Evolutionary conservation across 1,284 basidiomycete genomes (phyloP).

Genomic region (Naganishia liquefaciens): DNA sequence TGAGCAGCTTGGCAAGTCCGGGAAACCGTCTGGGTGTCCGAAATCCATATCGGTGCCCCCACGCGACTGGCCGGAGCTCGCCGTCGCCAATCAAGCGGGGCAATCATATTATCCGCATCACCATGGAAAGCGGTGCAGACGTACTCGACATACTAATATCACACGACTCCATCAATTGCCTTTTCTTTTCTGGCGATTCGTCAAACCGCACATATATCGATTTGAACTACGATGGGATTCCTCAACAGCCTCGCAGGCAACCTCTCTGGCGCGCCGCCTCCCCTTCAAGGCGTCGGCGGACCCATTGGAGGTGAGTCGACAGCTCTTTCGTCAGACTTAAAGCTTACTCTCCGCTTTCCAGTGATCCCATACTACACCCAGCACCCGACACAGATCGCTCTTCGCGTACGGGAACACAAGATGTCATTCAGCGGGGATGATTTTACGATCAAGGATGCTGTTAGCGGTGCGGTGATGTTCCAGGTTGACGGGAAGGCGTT

Average conservation of each 20-base stretch:
- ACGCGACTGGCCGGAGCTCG: no score
- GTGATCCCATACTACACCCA: constrained; percentile 28
- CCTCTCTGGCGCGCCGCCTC: background rate
- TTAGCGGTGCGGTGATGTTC: constrained; percentile 27
- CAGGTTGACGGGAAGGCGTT: constrained; percentile 19
- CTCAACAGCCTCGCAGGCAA: constrained; percentile 7
- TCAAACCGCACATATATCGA: no score
- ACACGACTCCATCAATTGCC: no score
- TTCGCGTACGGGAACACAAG: constrained; percentile 24
- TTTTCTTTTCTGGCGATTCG: no score
- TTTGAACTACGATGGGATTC: constrained; percentile 19
- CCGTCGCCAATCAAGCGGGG: no score
- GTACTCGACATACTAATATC: no score
- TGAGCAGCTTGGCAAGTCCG: no score
- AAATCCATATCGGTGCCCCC: no score
- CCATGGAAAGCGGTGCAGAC: no score
- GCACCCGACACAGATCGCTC: constrained; percentile 21
- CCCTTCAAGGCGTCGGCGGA: constrained; percentile 1
- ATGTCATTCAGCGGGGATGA: constrained; percentile 33
- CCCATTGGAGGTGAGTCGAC: constrained; percentile 6
- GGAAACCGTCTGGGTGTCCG: no score
- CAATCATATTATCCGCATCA: no score
- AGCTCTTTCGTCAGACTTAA: background rate
- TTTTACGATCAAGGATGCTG: constrained; percentile 29
- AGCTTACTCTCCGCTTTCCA: background rate